These are phyloP conservation scores for Oehlia diaphana DNA, from an alignment of 192 early-diverging fungal species.

Conservation along the genomic window DNA sequence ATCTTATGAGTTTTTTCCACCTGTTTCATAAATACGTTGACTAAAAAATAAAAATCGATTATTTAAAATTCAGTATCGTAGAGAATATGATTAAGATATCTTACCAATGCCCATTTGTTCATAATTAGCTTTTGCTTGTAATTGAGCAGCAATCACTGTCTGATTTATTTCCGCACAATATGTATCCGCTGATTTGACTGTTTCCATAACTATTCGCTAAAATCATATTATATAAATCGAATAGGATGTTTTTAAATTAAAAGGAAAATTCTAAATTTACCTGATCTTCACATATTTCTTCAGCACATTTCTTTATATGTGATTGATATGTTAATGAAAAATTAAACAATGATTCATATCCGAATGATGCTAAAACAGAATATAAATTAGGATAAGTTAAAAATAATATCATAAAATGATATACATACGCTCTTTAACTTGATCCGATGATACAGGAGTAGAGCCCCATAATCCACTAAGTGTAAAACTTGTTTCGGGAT, in stretches of 20 bases:
- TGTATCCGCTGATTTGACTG: constrained; percentile 26
- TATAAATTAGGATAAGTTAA: neutral
- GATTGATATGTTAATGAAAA: constrained; percentile 13
- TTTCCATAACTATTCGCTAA: constrained; percentile 24
- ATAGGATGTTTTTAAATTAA: neutral
- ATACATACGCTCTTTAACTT: constrained; percentile 16
- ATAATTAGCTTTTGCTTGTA: constrained; percentile 21
- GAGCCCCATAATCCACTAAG: constrained; percentile 17
- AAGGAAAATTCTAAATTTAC: neutral
- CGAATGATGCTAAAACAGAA: constrained; percentile 18
- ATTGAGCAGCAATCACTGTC: constrained; percentile 14
- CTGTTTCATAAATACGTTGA: constrained; percentile 27
- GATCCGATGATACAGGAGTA: neutral
- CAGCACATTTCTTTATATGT: constrained; percentile 13
- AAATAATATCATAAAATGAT: neutral
- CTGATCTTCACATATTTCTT: constrained; percentile 33
- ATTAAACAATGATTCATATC: constrained; percentile 23
- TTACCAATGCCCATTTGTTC: constrained; percentile 28
- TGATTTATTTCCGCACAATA: constrained; percentile 26
- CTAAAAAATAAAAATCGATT: constrained; percentile 1
- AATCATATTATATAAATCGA: neutral
- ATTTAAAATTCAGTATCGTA: neutral
- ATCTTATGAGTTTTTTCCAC: constrained; percentile 26
- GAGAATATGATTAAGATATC: neutral
- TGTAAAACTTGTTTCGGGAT: neutral